These are phyloP conservation scores for Fremontodendron californicum DNA, from an alignment of 345 rosid genomes.

Conservation along the genomic window DNA sequence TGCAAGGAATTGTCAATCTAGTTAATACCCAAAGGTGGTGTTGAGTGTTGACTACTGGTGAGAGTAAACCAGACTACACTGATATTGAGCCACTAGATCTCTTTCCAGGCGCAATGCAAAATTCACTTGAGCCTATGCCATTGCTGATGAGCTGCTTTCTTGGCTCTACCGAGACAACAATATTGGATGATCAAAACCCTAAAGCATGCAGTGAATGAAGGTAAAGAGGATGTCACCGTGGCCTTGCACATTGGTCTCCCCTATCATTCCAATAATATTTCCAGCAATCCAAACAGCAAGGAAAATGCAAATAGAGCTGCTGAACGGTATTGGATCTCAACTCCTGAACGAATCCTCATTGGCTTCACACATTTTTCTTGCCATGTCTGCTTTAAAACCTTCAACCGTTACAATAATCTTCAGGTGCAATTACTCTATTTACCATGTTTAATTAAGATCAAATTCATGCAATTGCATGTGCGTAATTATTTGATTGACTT, in stretches of 20 bases:
- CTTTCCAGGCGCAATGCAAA: constrained; percentile 32
- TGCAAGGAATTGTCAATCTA: constrained; percentile 19
- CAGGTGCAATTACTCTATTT: constrained; percentile 43
- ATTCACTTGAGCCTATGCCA: constrained; percentile 26
- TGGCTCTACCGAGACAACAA: constrained; percentile 10
- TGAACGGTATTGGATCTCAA: constrained; percentile 73
- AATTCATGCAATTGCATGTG: background rate
- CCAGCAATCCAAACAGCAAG: constrained; percentile 12
- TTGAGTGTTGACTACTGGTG: constrained; percentile 39
- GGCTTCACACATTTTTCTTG: constrained; percentile 84
- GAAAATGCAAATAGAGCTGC: constrained; percentile 23
- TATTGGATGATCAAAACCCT: constrained; percentile 22
- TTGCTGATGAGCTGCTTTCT: constrained; percentile 26
- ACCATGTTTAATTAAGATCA: background rate
- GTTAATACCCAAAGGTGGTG: constrained; percentile 16
- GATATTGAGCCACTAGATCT: constrained; percentile 44
- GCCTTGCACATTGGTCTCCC: constrained; percentile 81
- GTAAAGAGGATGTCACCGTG: constrained; percentile 46
- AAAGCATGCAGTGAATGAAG: constrained; percentile 26
- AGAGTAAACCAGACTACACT: constrained; percentile 30
- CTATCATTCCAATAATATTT: constrained; percentile 20
- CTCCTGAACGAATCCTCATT: constrained; percentile 63
- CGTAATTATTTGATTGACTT: background rate
- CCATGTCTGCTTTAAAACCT: constrained; percentile 81
- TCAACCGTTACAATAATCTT: constrained; percentile 94